Conservation (phyloP, 1,139 yeast species). For the Yamadazyma pseudoaaseri region DNA sequence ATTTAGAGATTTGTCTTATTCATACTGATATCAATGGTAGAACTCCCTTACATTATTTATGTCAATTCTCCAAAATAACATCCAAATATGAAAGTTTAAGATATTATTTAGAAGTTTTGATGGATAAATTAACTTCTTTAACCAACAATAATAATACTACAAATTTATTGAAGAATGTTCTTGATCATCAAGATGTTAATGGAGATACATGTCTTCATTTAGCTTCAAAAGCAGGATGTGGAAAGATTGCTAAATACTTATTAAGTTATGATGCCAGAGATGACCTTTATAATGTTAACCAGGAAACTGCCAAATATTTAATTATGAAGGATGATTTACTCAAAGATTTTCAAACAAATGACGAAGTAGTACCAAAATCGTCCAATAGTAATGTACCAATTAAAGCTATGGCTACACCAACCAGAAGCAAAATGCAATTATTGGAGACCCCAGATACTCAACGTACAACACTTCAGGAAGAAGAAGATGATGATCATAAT, state of each 20-base stretch:
- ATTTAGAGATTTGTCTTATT: constrained; percentile 66
- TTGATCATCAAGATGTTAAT: constrained; percentile 66
- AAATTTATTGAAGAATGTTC: constrained; percentile 56
- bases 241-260: constrained; percentile 38
- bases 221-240: constrained; percentile 48
- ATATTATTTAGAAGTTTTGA: constrained; percentile 38
- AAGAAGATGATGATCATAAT: constrained; percentile 26
- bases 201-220: constrained; percentile 72
- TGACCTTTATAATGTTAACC: constrained; percentile 39
- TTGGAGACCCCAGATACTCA: constrained; percentile 50
- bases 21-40: constrained; percentile 73
- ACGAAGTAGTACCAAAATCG: background rate
- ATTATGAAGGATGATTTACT: constrained; percentile 25
- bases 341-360: background rate
- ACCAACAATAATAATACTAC: constrained; percentile 28
- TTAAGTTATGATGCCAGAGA: constrained; percentile 49
- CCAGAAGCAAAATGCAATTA: constrained; percentile 26
- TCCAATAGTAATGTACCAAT: background rate
- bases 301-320: constrained; percentile 37
- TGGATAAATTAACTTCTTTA: constrained; percentile 36
- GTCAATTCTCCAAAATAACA: constrained; percentile 56
- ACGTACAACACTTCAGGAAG: constrained; percentile 45
- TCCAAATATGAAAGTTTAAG: constrained; percentile 46
- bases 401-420: constrained; percentile 36
- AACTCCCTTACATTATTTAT: constrained; percentile 70